Evolutionary conservation across 805 yeast species (phyloP).

Genomic region (Saccharomyces eubayanus): DNA sequence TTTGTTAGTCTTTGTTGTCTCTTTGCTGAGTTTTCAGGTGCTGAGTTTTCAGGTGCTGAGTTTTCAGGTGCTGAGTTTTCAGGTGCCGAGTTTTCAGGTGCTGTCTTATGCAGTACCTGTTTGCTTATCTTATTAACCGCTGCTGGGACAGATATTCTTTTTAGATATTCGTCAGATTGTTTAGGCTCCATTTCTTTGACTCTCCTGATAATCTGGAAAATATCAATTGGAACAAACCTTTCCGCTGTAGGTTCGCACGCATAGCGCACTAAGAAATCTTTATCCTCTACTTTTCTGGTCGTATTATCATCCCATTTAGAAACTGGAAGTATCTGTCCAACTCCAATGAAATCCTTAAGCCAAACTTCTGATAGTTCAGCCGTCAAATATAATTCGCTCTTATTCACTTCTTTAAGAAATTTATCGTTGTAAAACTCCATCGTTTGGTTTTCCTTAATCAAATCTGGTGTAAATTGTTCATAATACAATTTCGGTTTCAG

Average conservation of each 20-base stretch:
- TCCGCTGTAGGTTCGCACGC: conserved; percentile 31
- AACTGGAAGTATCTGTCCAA: conserved; percentile 38
- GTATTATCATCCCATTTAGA: conserved; percentile 30
- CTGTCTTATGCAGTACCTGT: neutral
- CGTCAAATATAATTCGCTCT: conserved; percentile 48
- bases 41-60: too few species aligned
- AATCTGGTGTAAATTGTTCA: conserved; percentile 15
- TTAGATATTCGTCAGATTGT: conserved; percentile 21
- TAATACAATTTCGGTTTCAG: conserved; percentile 29
- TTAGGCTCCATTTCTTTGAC: conserved; percentile 19
- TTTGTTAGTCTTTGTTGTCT: neutral
- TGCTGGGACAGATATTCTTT: conserved; percentile 15
- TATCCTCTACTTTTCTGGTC: conserved; percentile 32
- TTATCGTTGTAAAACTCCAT: conserved; percentile 11
- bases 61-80: too few species aligned
- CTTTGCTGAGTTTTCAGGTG: neutral
- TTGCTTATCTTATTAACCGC: conserved; percentile 3
- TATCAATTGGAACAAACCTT: conserved; percentile 18
- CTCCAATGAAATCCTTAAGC: conserved; percentile 36
- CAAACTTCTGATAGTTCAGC: conserved; percentile 40
- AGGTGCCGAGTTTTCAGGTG: neutral
- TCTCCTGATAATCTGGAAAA: conserved; percentile 13
- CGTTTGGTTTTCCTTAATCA: conserved; percentile 14
- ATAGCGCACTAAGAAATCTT: conserved; percentile 27
- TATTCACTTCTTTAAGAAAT: conserved; percentile 17